Conservation (phyloP, 495 filamentous ascomycete species). For the Penicillium bovifimosum region DNA sequence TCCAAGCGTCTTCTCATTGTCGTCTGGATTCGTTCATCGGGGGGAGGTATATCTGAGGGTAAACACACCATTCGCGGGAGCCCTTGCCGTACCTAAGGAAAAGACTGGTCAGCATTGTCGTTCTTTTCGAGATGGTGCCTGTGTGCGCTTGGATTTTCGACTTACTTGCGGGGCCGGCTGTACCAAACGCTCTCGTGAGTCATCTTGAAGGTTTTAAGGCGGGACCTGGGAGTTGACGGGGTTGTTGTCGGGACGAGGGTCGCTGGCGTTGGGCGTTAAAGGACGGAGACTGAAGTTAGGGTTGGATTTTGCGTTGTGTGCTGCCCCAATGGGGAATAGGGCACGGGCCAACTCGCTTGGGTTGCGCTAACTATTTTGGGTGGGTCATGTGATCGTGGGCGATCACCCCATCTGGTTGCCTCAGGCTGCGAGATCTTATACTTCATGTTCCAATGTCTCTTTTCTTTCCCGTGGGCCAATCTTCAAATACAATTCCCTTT, state of each 20-base stretch:
- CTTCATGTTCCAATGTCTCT: not conserved
- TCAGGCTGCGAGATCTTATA: slow-evolving; percentile 5
- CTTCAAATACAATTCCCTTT: no score
- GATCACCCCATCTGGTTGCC: slow-evolving; percentile 8
- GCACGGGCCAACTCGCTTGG: slow-evolving; percentile 38
- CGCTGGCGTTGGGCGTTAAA: slow-evolving; percentile 39
- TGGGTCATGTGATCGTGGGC: slow-evolving; percentile 6
- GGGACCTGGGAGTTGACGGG: slow-evolving; percentile 36
- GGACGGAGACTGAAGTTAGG: slow-evolving; percentile 30
- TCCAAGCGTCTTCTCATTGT: slow-evolving; percentile 1
- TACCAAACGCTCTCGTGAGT: slow-evolving; percentile 99
- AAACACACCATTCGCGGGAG: slow-evolving; percentile 72
- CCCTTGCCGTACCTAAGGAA: slow-evolving; percentile 70
- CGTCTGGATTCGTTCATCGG: slow-evolving; percentile 11
- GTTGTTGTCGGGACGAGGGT: slow-evolving; percentile 34
- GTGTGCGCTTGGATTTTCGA: slow-evolving; percentile 10
- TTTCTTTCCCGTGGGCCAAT: no score
- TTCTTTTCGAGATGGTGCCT: slow-evolving; percentile 1
- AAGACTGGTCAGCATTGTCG: slow-evolving; percentile 13
- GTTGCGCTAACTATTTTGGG: slow-evolving; percentile 24
- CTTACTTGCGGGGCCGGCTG: slow-evolving; percentile 88
- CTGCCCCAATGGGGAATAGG: slow-evolving; percentile 28
- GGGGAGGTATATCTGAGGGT: slow-evolving; percentile 5
- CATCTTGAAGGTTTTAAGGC: slow-evolving; percentile 58
- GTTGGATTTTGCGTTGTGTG: slow-evolving; percentile 39